Evolutionary conservation across 495 filamentous ascomycete species (phyloP), one percentile per base, ranked within the genome.

Genomic region (Aspergillus avenaceus): DNA sequence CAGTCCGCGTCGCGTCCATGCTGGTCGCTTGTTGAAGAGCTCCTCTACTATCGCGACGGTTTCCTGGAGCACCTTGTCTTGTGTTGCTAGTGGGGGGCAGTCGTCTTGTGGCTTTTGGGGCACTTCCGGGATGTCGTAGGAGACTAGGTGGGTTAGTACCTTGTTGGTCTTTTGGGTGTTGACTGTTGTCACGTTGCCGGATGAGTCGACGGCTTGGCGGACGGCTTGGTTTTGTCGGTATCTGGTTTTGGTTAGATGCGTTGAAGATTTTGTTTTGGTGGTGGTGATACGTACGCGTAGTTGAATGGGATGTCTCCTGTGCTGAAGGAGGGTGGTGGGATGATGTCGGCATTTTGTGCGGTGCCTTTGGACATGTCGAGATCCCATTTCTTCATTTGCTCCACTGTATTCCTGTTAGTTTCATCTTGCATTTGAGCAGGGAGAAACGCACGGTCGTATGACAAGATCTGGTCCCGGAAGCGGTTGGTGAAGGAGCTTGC

Each of bases 1-100:
- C 45, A 96, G 74, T 3, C 82, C 84, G 43, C 90, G 82, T 0
- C 90, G 83, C 3, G 90, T 95, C 83, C 88, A 95, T 58, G 95
- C 85, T 4, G 91, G 90, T 1, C 92, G 81, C 51, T 84, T 63
- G 5, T 82, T 71, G 63, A 97, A 82, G 19, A 87, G 70, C 2
- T 67, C 58, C 11, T 75, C 65, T 18, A 96, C 67, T 24, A 74
- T 72, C 2, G 68, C 68, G 58, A 95, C 74, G 31, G 85, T 72
- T 13, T 68, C 60, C 41, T 76, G 83, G 38, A 93, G 70, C 13
- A 69, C 62, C 1, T 66, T 57, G 34, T 75, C 72, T 13, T 81
- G 67, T 2, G 60, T 67, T 9, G 61, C 52, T 45, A 81, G 67
- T 8, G 76, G 71, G 2, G 67, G 66, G 19, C 76, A 64, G 49